Base-by-base conservation (phyloP, 345 rosid genomes). In the Syzygium aqueum region DNA sequence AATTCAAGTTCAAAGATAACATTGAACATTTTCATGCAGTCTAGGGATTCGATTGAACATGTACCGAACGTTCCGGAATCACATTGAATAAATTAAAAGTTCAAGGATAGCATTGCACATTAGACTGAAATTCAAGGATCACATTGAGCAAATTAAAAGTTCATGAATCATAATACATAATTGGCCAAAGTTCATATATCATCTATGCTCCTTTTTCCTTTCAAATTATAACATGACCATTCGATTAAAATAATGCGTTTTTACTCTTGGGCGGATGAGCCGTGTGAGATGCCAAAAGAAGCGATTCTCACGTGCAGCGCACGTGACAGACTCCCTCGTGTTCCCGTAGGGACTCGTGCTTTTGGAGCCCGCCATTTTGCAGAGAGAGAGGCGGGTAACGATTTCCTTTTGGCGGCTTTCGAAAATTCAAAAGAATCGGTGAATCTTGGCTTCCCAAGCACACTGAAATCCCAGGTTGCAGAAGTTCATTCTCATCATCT, bases 161-260 rank as follows among this genome's bases (percentile, higher is more conserved):
- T 25, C 3, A 25, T 0, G 6, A 6, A 57, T 0, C 6, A 25
- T 57, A 0, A 4, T 5, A 57, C 0, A 57, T 25, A 10, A 3
- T 37, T 37, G 15, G 25, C 2, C 0, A 25, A 25, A 0, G 28
- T 57, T 57, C 27, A 25, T 25, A 57, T 0, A 23, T 0, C 0
- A 22, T 22, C 6, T 56, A 56, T 56, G 61, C 3, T 37, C 40
- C 3, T 37, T 37, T 37, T 37, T 37, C 46, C 46, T 43, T 43
- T 43, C 46, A 43, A 43, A 6, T 43, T 43, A 3, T 43, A 43
- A 43, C 3, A 43, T 1, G 46, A 43, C 46, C 7, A 43, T 43
- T 43, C 46, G 46, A 6, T 43, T 43, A 1, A 4, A 43, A 57
- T 4, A 4, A 25, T 5, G 65, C 13, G 65, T 59, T 59, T 57